Evolutionary conservation across 2,329 filamentous ascomycete species (phyloP), one percentile per base, ranked within the genome.

Genomic region (Purpureocillium lavendulum): DNA sequence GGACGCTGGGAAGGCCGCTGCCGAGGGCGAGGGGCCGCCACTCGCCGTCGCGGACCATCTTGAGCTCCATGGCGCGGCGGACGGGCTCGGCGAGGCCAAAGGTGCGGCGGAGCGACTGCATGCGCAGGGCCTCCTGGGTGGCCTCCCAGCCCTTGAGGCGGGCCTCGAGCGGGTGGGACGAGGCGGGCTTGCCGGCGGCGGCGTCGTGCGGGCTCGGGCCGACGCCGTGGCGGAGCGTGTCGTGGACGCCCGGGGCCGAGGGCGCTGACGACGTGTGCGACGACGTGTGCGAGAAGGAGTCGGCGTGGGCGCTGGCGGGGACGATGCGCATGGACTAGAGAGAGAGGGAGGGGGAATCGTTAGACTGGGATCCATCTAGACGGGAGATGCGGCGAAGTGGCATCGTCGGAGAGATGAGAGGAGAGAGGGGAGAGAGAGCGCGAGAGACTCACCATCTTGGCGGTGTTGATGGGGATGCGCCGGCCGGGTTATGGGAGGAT

Each of bases 11-110:
- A 35, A 69, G 62, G 50, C 57, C 67, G 38, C 68, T 64, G 30
- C 81, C 78, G 40, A 94, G 68, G 34, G 77, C 80, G 52, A 77
- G 67, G 36, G 87, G 87, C 54, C 80, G 75, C 83, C 88, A 94
- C 62, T 86, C 80, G 48, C 87, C 83, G 44, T 83, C 80, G 45
- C 78, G 70, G 14, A 86, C 81, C 58, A 94, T 90, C 76, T 87
- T 86, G 61, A 95, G 73, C 71, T 98, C 92, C 92, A 98, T 96
- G 45, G 83, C 86, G 40, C 90, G 80, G 41, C 88, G 80, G 54
- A 97, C 80, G 3, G 92, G 92, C 75, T 97, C 92, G 18, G 85
- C 87, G 54, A 96, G 82, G 49, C 92, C 92, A 62, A 88, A 97
- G 35, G 87, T 82, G 49, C 87, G 84, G 48, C 87, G 81, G 54